These are phyloP conservation scores for Rhytidhysteron rufulum DNA, from an alignment of 2,329 filamentous ascomycete genomes.

Conservation along the genomic window DNA sequence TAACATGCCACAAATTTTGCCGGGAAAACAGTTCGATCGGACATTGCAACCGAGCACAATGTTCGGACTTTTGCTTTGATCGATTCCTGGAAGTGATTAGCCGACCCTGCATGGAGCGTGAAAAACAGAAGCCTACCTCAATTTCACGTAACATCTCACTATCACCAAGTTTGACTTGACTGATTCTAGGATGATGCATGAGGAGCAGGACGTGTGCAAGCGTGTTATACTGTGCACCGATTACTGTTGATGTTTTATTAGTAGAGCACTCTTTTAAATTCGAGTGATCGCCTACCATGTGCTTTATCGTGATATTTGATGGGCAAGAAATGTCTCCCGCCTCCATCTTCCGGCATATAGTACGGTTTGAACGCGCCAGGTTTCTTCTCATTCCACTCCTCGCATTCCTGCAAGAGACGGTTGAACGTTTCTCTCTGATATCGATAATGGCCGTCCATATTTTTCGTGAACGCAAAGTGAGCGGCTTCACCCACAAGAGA, in stretches of 20 bases:
- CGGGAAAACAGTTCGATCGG: conserved; percentile 30
- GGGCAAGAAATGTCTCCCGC: conserved; percentile 31
- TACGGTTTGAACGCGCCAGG: conserved; percentile 7
- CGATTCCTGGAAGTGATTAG: conserved; percentile 9
- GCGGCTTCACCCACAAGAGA: conserved; percentile 34
- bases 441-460: conserved; percentile 27
- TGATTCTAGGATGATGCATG: conserved; percentile 34
- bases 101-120: conserved; percentile 1
- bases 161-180: conserved; percentile 31
- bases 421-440: background rate
- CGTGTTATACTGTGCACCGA: conserved; percentile 26
- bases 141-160: conserved; percentile 27
- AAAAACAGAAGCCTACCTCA: conserved; percentile 18
- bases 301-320: conserved; percentile 32
- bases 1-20: conserved; percentile 34
- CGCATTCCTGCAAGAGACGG: background rate
- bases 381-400: background rate
- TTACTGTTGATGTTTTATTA: conserved; percentile 5
- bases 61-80: conserved; percentile 32
- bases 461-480: conserved; percentile 28
- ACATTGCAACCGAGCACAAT: conserved; percentile 31
- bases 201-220: conserved; percentile 32
- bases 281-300: conserved; percentile 18
- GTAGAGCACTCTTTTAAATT: background rate
- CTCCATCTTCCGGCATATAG: conserved; percentile 29